A percentile compares a stretch with the other conserved stretches of the same genome.
phyloP scores from a whole-genome alignment of 2,329 filamentous ascomycete genomes.

The Fusarium euwallaceae region DNA sequence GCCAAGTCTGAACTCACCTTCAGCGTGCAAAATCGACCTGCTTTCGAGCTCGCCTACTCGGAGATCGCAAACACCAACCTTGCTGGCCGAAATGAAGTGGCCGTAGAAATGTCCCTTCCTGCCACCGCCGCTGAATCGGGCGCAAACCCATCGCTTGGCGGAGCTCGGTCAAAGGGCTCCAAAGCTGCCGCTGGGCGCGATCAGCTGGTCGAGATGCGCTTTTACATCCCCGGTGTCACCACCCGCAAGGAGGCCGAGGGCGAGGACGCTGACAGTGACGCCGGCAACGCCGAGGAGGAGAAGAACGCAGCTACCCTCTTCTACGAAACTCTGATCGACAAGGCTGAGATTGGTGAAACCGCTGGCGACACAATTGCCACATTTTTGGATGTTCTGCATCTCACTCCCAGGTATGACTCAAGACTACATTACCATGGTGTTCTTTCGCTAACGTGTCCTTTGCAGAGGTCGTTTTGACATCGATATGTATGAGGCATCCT shows the following conservation, averaged over 20 bases:
- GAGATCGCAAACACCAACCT: constrained; percentile 98
- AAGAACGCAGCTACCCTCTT: constrained; percentile 97
- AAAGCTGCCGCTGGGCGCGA: constrained; percentile 92
- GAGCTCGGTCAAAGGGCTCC: constrained; percentile 81
- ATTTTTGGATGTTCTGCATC: constrained; percentile 95
- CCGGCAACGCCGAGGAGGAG: constrained; percentile 69
- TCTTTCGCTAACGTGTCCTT: constrained; percentile 13
- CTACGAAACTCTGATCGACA: constrained; percentile 97
- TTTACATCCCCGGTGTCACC: constrained; percentile 95
- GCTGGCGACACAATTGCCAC: constrained; percentile 99
- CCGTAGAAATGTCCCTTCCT: constrained; percentile 90
- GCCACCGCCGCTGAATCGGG: constrained; percentile 78
- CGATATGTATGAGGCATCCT: constrained; percentile 98
- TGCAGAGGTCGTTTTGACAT: constrained; percentile 97
- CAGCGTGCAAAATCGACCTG: constrained; percentile 95
- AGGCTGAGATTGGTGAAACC: constrained; percentile 98
- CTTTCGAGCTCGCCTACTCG: constrained; percentile 96
- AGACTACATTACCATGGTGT: background rate
- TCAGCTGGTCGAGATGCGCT: constrained; percentile 97
- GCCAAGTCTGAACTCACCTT: constrained; percentile 95
- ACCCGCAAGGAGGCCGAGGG: constrained; percentile 79
- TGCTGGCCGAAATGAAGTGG: constrained; percentile 97
- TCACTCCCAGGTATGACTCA: constrained; percentile 82
- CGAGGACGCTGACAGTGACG: constrained; percentile 77
- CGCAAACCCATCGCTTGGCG: constrained; percentile 79